phyloP scores from a whole-genome alignment of 768 basidiomycete species.

The Rhodotorula taiwanensis region DNA sequence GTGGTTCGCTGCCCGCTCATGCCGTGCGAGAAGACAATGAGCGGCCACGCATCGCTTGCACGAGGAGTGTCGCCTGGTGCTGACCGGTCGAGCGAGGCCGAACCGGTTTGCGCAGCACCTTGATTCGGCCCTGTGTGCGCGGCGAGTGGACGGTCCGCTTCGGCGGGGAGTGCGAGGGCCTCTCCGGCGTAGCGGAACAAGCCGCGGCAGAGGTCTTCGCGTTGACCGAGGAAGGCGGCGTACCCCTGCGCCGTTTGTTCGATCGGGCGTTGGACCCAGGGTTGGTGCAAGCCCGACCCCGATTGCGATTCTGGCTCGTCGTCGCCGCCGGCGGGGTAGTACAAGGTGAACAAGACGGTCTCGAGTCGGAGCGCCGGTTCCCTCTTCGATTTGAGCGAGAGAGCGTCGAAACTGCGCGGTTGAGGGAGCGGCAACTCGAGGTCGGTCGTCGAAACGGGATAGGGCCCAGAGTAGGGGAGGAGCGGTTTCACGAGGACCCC shows the following conservation, averaged over 20 bases:
- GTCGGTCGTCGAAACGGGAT: constrained; percentile 21
- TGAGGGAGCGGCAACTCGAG: constrained; percentile 18
- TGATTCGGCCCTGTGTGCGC: neutral
- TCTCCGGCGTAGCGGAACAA: constrained; percentile 12
- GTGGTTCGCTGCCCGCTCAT: constrained; percentile 65
- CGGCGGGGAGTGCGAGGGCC: neutral
- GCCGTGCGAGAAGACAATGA: constrained; percentile 80
- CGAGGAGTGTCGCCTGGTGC: too few species aligned
- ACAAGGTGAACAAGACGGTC: constrained; percentile 31
- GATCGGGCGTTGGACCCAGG: constrained; percentile 27
- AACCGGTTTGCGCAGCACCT: too few species aligned
- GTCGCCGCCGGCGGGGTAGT: constrained; percentile 27
- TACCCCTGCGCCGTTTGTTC: constrained; percentile 25
- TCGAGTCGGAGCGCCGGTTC: constrained; percentile 27
- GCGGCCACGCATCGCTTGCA: constrained; percentile 45
- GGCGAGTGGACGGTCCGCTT: neutral
- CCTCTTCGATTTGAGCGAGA: constrained; percentile 1
- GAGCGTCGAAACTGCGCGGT: neutral
- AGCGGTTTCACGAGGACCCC: constrained; percentile 2
- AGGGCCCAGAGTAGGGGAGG: constrained; percentile 12
- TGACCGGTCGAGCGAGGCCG: too few species aligned
- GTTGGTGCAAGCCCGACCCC: neutral
- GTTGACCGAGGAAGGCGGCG: constrained; percentile 14
- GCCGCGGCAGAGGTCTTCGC: neutral
- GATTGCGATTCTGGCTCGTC: too few species aligned